Evolutionary conservation across 805 yeast species (phyloP).

Genomic region (Grigorovia transvaalensis): DNA sequence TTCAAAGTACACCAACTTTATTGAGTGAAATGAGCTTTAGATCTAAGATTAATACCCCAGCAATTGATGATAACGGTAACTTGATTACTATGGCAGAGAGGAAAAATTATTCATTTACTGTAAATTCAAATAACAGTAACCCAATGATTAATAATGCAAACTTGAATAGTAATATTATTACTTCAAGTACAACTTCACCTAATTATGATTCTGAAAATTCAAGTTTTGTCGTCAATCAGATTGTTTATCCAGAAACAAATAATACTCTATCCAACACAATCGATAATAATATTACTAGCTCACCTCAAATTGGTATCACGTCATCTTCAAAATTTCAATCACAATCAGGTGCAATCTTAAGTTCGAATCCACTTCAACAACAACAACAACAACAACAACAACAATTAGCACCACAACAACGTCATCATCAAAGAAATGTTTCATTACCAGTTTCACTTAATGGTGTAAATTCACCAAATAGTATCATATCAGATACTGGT

Average conservation of each 20-base stretch:
- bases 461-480: slow-evolving; percentile 15
- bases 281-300: not conserved
- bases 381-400: not conserved
- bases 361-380: not conserved
- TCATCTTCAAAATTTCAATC: not conserved
- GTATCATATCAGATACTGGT: slow-evolving; percentile 19
- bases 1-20: slow-evolving; percentile 10
- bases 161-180: too few relatives aligned
- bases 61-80: slow-evolving; percentile 31
- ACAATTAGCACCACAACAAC: not conserved
- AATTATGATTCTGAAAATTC: slow-evolving; percentile 3
- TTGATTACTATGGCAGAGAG: slow-evolving; percentile 25
- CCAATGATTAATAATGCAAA: too few relatives aligned
- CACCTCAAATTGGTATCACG: not conserved
- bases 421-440: slow-evolving; percentile 16
- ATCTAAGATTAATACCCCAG: slow-evolving; percentile 27
- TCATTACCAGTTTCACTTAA: slow-evolving; percentile 12
- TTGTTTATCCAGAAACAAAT: not conserved
- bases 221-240: not conserved
- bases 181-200: slow-evolving; percentile 6
- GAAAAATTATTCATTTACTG: slow-evolving; percentile 6
- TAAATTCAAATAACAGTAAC: not conserved
- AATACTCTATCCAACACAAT: slow-evolving; percentile 1
- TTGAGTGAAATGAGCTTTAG: slow-evolving; percentile 4
- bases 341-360: not conserved